Evolutionary conservation across 805 yeast species (phyloP).

Genomic region (Yarrowia phangngaensis): DNA sequence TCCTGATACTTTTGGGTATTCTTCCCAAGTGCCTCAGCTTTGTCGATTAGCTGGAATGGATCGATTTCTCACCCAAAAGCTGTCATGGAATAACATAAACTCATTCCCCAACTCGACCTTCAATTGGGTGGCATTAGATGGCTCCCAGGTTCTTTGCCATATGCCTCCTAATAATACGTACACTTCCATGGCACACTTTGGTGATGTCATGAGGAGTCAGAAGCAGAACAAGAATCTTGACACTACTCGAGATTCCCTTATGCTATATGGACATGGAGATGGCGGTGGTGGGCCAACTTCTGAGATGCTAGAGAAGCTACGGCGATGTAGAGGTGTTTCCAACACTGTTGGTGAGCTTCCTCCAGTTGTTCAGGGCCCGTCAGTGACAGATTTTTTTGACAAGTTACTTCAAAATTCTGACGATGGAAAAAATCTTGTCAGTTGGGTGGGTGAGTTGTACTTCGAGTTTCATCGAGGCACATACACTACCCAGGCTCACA

Average conservation of each 20-base stretch:
- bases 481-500: conserved; percentile 87
- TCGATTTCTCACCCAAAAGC: conserved; percentile 84
- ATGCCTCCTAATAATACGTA: conserved; percentile 98
- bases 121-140: conserved; percentile 94
- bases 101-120: conserved; percentile 84
- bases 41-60: conserved; percentile 83
- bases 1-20: conserved; percentile 96
- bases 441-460: conserved; percentile 92
- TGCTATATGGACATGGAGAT: conserved; percentile 90
- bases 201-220: conserved; percentile 80
- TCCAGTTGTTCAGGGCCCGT: conserved; percentile 68
- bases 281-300: conserved; percentile 99
- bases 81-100: conserved; percentile 95
- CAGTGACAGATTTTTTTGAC: conserved; percentile 78
- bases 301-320: conserved; percentile 86
- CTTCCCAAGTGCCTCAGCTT: conserved; percentile 91
- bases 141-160: conserved; percentile 87
- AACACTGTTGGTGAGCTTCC: conserved; percentile 80
- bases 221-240: conserved; percentile 79
- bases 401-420: conserved; percentile 58
- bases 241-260: conserved; percentile 71
- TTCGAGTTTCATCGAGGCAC: conserved; percentile 97
- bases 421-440: conserved; percentile 64
- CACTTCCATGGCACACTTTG: conserved; percentile 88
- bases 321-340: conserved; percentile 85